Percentiles rank a stretch among this genome's conserved stretches.
phyloP scores from a whole-genome alignment of 768 basidiomycete genomes.

The Mycena latifolia region DNA sequence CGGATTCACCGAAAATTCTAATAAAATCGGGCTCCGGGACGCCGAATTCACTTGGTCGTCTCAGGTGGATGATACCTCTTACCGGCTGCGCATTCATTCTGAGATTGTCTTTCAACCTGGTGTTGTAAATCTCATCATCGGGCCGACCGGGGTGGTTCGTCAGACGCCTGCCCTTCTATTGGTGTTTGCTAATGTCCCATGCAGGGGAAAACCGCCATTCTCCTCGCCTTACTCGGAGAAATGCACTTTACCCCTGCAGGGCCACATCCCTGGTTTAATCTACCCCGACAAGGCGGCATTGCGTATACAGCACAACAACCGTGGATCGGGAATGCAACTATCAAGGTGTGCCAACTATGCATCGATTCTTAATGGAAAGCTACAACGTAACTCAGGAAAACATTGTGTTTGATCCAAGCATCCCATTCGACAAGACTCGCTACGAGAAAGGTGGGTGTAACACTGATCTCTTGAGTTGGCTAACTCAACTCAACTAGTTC shows the following conservation, averaged over 20 bases:
- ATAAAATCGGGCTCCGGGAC: conserved; percentile 51
- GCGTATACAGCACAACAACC: conserved; percentile 75
- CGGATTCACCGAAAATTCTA: neutral
- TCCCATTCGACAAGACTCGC: conserved; percentile 53
- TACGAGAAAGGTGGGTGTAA: conserved; percentile 51
- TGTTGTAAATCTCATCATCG: conserved; percentile 57
- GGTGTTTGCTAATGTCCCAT: neutral
- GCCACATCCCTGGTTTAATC: conserved; percentile 60
- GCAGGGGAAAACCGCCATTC: conserved; percentile 58
- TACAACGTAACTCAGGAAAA: too few species aligned
- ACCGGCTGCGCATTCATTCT: conserved; percentile 50
- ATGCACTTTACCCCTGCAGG: conserved; percentile 56
- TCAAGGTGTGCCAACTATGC: conserved; percentile 46
- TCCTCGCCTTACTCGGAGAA: conserved; percentile 64
- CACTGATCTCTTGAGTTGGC: neutral
- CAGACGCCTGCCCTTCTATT: neutral
- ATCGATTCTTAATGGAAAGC: too few species aligned
- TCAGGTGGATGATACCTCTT: conserved; percentile 40
- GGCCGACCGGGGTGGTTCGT: conserved; percentile 50
- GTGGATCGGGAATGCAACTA: conserved; percentile 74
- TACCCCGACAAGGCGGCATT: conserved; percentile 67
- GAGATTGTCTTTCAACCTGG: conserved; percentile 59
- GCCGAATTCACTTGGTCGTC: conserved; percentile 56
- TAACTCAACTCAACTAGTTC: conserved; percentile 40
- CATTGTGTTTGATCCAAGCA: conserved; percentile 54